phyloP scores from a whole-genome alignment of 306 rosid species.

The Crotalaria pallida region DNA sequence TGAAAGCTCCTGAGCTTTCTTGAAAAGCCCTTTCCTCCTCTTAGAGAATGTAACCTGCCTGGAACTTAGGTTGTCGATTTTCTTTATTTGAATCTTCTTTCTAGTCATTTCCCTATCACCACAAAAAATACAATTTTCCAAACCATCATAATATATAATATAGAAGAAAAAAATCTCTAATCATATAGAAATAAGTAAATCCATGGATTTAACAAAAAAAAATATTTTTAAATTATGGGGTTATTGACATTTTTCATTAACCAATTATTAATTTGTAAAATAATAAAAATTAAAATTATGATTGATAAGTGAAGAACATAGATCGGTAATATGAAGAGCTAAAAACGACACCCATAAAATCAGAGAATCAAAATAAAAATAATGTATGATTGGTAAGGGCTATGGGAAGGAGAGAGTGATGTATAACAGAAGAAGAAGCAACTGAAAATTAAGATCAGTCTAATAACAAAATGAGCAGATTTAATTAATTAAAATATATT shows the following conservation, averaged over 20 bases:
- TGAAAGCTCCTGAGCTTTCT: conserved; percentile 49
- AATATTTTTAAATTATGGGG: too few relatives aligned
- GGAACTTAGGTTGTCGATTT: conserved; percentile 39
- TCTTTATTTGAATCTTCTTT: conserved; percentile 47
- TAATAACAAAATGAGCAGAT: neutral
- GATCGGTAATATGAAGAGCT: too few relatives aligned
- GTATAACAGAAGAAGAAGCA: neutral
- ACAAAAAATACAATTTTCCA: neutral
- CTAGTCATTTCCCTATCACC: conserved; percentile 37
- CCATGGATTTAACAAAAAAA: neutral
- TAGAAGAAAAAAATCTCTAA: neutral
- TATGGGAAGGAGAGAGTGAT: neutral
- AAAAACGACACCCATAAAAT: neutral
- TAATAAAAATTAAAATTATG: too few relatives aligned
- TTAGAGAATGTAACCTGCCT: conserved; percentile 57
- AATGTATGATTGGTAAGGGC: neutral
- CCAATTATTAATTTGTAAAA: too few relatives aligned
- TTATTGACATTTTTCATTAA: too few relatives aligned
- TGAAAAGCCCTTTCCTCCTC: conserved; percentile 52
- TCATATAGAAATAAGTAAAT: neutral
- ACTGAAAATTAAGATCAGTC: neutral
- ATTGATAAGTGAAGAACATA: too few relatives aligned
- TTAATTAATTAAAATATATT: neutral
- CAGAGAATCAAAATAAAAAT: neutral
- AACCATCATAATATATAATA: neutral